Evolutionary conservation across 73 alveolate genomes (phyloP).

Genomic region (Tetrahymena elliotti): DNA sequence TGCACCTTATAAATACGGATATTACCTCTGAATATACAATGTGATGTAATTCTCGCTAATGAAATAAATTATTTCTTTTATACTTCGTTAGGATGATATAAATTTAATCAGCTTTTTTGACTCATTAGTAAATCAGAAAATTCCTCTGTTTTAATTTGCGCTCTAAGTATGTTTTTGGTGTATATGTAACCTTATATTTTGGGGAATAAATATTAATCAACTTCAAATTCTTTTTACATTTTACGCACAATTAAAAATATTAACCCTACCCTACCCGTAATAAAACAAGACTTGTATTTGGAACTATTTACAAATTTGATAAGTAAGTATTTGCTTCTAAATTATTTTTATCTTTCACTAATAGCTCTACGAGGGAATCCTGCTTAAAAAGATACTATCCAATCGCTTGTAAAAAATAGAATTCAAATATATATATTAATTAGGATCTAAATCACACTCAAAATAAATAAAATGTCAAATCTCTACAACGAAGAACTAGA

Average conservation of each 20-base stretch:
- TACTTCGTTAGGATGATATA: neutral
- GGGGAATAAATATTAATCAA: neutral
- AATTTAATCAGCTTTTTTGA: too few species aligned
- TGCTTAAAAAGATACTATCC: neutral
- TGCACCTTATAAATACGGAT: neutral
- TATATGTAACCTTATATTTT: neutral
- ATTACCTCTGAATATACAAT: too few species aligned
- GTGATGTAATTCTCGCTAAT: neutral
- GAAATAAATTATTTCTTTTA: neutral
- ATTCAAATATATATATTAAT: neutral
- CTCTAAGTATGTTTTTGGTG: too few species aligned
- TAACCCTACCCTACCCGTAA: neutral
- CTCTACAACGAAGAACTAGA: neutral
- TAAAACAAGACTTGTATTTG: too few species aligned
- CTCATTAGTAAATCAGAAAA: neutral
- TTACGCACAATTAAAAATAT: neutral
- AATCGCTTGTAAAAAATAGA: neutral
- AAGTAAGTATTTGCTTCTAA: too few species aligned
- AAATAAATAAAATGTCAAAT: neutral
- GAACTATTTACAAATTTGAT: neutral
- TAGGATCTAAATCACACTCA: neutral
- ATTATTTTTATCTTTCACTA: neutral
- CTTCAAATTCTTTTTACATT: neutral
- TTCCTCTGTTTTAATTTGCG: neutral
- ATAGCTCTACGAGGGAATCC: neutral